Conservation (phyloP, 352 stramenopile genomes). For the Phytophthora constricta region DNA sequence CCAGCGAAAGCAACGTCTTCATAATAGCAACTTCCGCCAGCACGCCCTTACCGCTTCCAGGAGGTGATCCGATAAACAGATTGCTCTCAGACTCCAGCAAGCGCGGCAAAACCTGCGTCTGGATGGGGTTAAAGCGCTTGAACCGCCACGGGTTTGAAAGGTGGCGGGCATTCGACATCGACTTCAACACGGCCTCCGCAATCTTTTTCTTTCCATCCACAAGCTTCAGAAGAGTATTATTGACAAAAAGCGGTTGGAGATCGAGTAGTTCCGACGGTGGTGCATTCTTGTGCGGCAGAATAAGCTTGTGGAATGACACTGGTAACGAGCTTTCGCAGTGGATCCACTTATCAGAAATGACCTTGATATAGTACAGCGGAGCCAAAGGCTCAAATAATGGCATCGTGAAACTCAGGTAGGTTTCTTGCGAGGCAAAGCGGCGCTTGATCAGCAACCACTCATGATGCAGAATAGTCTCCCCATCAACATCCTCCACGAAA, state of each 20-base stretch:
- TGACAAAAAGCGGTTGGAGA: constrained; percentile 95
- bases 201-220: constrained; percentile 65
- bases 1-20: constrained; percentile 82
- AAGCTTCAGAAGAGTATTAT: constrained; percentile 83
- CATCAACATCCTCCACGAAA: constrained; percentile 98
- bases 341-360: constrained; percentile 98
- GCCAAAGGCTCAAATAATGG: constrained; percentile 98
- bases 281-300: constrained; percentile 98
- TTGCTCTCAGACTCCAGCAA: constrained; percentile 97
- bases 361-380: constrained; percentile 98
- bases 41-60: constrained; percentile 95
- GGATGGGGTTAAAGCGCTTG: constrained; percentile 98
- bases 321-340: constrained; percentile 96
- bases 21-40: constrained; percentile 97
- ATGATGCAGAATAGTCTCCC: constrained; percentile 98
- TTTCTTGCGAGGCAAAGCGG: constrained; percentile 81
- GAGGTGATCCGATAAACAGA: constrained; percentile 94
- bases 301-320: constrained; percentile 98
- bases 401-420: constrained; percentile 95
- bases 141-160: constrained; percentile 77
- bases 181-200: constrained; percentile 61
- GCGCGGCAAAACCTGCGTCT: constrained; percentile 97
- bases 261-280: constrained; percentile 98
- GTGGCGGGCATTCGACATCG: constrained; percentile 40
- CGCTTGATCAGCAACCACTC: constrained; percentile 96